These are phyloP conservation scores for Telopea speciosissima DNA, from an alignment of 177 flowering plant genomes.

Conservation along the genomic window DNA sequence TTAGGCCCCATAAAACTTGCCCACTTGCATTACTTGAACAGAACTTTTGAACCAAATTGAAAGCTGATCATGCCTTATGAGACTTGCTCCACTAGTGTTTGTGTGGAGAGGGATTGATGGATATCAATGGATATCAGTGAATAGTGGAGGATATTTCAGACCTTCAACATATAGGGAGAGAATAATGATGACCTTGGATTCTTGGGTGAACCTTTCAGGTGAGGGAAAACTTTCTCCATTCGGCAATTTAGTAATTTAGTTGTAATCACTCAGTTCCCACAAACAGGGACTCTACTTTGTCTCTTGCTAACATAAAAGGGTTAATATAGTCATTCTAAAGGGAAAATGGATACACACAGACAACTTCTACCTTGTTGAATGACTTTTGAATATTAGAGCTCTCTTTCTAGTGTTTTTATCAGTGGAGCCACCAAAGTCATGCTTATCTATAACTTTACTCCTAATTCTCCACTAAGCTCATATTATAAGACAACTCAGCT, in stretches of 20 bases:
- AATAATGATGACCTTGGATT: neutral
- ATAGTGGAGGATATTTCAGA: neutral
- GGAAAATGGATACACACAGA: neutral
- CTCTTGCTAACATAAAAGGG: too few species aligned
- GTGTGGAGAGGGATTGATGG: too few species aligned
- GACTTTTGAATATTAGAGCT: neutral
- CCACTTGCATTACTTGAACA: too few species aligned
- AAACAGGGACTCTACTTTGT: too few species aligned
- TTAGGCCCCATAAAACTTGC: too few species aligned
- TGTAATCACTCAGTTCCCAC: too few species aligned
- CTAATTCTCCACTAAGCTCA: constrained; percentile 28
- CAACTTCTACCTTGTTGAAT: too few species aligned
- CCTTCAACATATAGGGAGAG: neutral
- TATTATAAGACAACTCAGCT: neutral
- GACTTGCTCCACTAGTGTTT: neutral
- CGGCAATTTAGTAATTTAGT: too few species aligned
- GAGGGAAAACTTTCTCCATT: neutral
- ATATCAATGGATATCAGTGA: too few species aligned
- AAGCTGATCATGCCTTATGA: too few species aligned
- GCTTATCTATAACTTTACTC: constrained; percentile 24
- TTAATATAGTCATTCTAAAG: neutral
- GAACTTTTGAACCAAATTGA: too few species aligned
- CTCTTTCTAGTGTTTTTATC: neutral
- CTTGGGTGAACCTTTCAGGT: too few species aligned
- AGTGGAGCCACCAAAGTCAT: constrained; percentile 34